phyloP scores from a whole-genome alignment of 1,284 basidiomycete species.

The Peniophora sp. region DNA sequence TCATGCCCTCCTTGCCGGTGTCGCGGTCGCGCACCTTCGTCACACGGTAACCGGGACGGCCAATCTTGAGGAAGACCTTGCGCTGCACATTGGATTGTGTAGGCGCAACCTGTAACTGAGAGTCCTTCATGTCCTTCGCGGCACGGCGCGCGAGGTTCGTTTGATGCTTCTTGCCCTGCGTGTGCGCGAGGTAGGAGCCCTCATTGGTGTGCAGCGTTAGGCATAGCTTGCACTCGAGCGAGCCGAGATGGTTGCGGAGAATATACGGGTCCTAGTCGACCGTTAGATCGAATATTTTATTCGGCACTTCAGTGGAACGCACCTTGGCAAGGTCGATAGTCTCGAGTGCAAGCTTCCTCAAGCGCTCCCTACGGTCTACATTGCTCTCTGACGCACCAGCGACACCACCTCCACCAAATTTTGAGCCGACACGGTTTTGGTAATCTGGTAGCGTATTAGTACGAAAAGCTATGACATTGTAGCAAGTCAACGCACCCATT shows the following conservation, averaged over 20 bases:
- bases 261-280: constrained; percentile 88
- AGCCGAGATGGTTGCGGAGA: constrained; percentile 94
- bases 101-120: constrained; percentile 78
- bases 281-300: background rate
- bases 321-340: constrained; percentile 96
- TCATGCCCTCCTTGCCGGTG: constrained; percentile 83
- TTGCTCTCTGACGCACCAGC: constrained; percentile 90
- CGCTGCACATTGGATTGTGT: constrained; percentile 71
- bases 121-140: constrained; percentile 91
- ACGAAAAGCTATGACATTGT: background rate
- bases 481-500: constrained; percentile 14
- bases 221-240: constrained; percentile 96
- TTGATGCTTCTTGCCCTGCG: constrained; percentile 99
- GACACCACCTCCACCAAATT: constrained; percentile 93
- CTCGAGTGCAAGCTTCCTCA: constrained; percentile 92
- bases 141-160: constrained; percentile 96
- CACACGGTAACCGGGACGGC: constrained; percentile 89
- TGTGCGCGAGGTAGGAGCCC: constrained; percentile 98
- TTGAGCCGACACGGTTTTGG: constrained; percentile 92
- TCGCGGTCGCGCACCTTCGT: constrained; percentile 81
- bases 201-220: constrained; percentile 98
- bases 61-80: constrained; percentile 97
- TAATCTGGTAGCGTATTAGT: constrained; percentile 27
- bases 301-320: constrained; percentile 10
- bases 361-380: constrained; percentile 90